Evolutionary conservation across 495 filamentous ascomycete species (phyloP), one percentile per base, ranked within the genome.

Genomic region (Penicillium lividum): DNA sequence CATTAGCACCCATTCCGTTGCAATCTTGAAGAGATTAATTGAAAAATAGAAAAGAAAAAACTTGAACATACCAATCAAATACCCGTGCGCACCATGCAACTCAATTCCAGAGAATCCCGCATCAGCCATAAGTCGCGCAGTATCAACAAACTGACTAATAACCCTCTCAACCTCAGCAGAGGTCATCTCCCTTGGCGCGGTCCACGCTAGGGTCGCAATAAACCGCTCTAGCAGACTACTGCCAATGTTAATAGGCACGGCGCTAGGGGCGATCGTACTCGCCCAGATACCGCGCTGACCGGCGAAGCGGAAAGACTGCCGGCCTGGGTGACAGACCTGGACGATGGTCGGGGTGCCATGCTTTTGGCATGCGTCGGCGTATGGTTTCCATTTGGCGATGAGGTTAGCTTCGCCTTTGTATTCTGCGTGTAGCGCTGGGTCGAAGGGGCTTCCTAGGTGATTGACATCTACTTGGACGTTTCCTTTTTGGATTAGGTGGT

Each of bases 71-170:
- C 76, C 76, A 22, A 85, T 68, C 43, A 87, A 68, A 69, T 85
- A 87, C 28, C 84, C 83, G 70, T 87, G 83, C 18, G 84, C 82
- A 29, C 66, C 79, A 70, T 86, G 83, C 33, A 86, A 65, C 68
- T 86, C 77, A 15, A 86, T 58, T 0, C 80, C 83, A 51, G 80
- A 79, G 59, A 85, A 83, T 1, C 84, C 84, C 38, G 74, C 75
- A 54, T 75, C 73, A 3, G 77, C 67, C 53, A 80, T 78, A 18
- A 83, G 63, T 11, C 69, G 57, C 4, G 80, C 80, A 0, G 80
- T 74, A 58, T 76, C 69, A 1, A 79, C 76, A 63, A 82, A 86
- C 36, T 75, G 70, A 13, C 66, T 43, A 16, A 78, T 76, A 13
- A 81, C 72, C 7, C 59, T 38, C 29, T 76, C 73, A 43, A 87